Conservation (phyloP, 345 rosid genomes). For the Populus ilicifolia region DNA sequence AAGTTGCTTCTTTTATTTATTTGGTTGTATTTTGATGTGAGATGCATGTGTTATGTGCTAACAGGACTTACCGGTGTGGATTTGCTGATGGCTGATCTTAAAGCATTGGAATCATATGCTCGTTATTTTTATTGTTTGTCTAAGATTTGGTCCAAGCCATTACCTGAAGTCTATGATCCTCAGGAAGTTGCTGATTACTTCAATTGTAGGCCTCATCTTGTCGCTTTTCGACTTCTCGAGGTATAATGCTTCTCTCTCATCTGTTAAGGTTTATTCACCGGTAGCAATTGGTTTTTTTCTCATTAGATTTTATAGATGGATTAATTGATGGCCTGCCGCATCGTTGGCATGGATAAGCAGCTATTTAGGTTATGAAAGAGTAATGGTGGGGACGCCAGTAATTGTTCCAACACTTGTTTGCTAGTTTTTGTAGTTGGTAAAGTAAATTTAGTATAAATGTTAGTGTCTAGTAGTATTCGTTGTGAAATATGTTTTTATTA, state of each 20-base stretch:
- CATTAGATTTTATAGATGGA: no score
- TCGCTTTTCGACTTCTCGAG: slow-evolving; percentile 85
- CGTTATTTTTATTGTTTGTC: slow-evolving; percentile 56
- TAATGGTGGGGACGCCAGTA: no score
- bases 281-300: no score
- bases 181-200: slow-evolving; percentile 72
- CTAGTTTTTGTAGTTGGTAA: no score
- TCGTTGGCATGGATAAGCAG: no score
- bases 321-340: no score
- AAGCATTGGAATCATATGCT: slow-evolving; percentile 79
- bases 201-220: slow-evolving; percentile 82
- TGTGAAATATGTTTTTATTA: slow-evolving; percentile 3
- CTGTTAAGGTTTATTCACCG: no score
- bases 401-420: no score
- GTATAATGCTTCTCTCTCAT: slow-evolving; percentile 24
- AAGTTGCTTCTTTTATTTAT: no score
- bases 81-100: slow-evolving; percentile 85
- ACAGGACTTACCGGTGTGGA: slow-evolving; percentile 78
- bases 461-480: not conserved
- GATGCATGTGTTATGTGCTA: not conserved
- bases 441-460: no score
- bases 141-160: slow-evolving; percentile 82
- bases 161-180: slow-evolving; percentile 79
- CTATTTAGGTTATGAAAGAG: no score
- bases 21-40: no score